These are phyloP conservation scores for Wickerhamiella lipophila DNA, from an alignment of 805 yeast species.

Conservation along the genomic window DNA sequence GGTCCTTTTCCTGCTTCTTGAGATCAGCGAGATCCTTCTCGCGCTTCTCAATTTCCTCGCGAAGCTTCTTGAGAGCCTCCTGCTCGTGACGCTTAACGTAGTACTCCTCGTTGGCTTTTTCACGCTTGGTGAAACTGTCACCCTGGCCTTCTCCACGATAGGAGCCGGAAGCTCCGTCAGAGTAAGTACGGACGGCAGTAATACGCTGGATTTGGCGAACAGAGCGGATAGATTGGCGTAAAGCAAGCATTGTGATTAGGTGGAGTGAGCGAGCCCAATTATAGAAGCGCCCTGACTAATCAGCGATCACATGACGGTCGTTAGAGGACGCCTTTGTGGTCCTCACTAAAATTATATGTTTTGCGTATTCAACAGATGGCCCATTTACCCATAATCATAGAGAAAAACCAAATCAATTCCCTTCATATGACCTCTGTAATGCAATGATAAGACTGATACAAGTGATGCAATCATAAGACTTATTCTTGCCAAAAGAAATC, in stretches of 20 bases:
- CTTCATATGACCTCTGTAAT: too few relatives aligned
- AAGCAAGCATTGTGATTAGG: slow-evolving; percentile 14
- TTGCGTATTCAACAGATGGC: too few relatives aligned
- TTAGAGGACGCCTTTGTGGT: too few relatives aligned
- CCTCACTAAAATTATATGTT: too few relatives aligned
- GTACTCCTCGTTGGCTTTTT: slow-evolving; percentile 84
- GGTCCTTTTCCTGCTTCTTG: slow-evolving; percentile 21
- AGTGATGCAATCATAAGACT: too few relatives aligned
- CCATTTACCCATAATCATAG: too few relatives aligned
- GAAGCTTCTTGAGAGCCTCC: slow-evolving; percentile 58
- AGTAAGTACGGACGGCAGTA: slow-evolving; percentile 15
- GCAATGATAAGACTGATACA: too few relatives aligned
- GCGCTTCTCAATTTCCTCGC: slow-evolving; percentile 23
- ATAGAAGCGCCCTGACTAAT: background rate
- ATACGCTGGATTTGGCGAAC: slow-evolving; percentile 12
- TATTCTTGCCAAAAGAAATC: too few relatives aligned
- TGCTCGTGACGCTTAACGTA: slow-evolving; percentile 79
- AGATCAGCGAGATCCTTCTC: slow-evolving; percentile 24
- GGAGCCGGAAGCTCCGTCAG: slow-evolving; percentile 36
- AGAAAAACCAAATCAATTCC: too few relatives aligned
- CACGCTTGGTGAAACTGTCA: slow-evolving; percentile 72
- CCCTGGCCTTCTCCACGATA: slow-evolving; percentile 46
- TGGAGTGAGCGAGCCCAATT: background rate
- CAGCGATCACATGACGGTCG: background rate
- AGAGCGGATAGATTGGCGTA: slow-evolving; percentile 15